Evolutionary conservation across 495 filamentous ascomycete species (phyloP).

Genomic region (Penicillium lagena): DNA sequence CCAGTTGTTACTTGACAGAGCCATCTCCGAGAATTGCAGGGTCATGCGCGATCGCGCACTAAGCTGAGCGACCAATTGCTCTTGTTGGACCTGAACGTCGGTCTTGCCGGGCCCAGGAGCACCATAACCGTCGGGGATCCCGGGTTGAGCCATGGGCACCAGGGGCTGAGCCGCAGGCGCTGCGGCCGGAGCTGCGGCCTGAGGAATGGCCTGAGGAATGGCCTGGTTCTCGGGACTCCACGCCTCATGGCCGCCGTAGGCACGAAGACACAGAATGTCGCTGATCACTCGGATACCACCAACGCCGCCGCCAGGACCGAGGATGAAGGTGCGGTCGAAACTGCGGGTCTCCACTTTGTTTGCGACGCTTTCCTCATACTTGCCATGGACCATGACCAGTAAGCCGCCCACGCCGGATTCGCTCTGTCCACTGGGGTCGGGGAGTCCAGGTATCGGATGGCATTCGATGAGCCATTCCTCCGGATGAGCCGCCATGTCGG

Average conservation of each 20-base stretch:
- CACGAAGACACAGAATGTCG: conserved; percentile 68
- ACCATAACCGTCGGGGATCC: conserved; percentile 35
- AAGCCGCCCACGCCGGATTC: conserved; percentile 65
- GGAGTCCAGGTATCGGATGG: conserved; percentile 63
- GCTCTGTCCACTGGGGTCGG: conserved; percentile 62
- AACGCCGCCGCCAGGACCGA: conserved; percentile 64
- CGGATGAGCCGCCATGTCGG: conserved; percentile 53
- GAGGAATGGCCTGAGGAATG: conserved; percentile 12
- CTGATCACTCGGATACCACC: conserved; percentile 68
- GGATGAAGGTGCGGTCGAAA: conserved; percentile 79
- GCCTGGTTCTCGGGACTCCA: conserved; percentile 45
- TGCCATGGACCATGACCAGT: conserved; percentile 72
- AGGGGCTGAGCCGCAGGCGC: conserved; percentile 1
- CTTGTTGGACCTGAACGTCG: conserved; percentile 44
- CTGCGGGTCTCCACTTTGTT: conserved; percentile 57
- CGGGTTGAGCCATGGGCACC: conserved; percentile 9
- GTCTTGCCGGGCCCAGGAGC: conserved; percentile 32
- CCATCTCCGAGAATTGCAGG: conserved; percentile 62
- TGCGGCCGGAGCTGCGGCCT: conserved; percentile 2
- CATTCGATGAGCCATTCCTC: conserved; percentile 78
- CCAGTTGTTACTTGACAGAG: conserved; percentile 66
- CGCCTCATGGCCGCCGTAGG: conserved; percentile 55
- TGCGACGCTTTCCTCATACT: conserved; percentile 66
- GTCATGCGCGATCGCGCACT: conserved; percentile 67
- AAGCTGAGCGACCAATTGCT: conserved; percentile 59